phyloP scores from a whole-genome alignment of 2,329 filamentous ascomycete genomes.

The Ascochyta clinopodiicola region DNA sequence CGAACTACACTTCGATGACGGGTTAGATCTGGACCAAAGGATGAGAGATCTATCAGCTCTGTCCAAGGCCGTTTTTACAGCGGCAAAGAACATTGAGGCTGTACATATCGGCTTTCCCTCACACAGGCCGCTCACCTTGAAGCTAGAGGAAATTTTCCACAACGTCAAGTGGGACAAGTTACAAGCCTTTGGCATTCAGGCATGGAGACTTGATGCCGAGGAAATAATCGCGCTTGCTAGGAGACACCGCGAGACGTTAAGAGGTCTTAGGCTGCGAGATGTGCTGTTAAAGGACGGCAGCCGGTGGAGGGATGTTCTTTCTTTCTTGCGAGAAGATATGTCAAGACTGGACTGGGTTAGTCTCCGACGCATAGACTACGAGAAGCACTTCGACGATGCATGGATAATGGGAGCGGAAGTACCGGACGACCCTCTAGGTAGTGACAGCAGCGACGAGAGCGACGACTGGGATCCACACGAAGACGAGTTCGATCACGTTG shows the following conservation, averaged over 20 bases:
- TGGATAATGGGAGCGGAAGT: conserved; percentile 56
- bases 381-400: conserved; percentile 59
- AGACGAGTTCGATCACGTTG: conserved; percentile 35
- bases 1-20: conserved; percentile 69
- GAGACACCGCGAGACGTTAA: conserved; percentile 63
- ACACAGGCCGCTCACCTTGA: conserved; percentile 62
- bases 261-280: conserved; percentile 65
- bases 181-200: conserved; percentile 68
- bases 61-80: conserved; percentile 64
- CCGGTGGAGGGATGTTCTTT: conserved; percentile 67
- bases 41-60: conserved; percentile 64
- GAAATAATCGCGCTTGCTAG: conserved; percentile 66
- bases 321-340: conserved; percentile 63
- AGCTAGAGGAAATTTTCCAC: conserved; percentile 68
- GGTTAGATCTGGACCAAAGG: conserved; percentile 61
- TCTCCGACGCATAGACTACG: conserved; percentile 67
- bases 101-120: conserved; percentile 70
- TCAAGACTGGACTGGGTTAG: conserved; percentile 66
- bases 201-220: conserved; percentile 65
- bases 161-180: conserved; percentile 66
- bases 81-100: conserved; percentile 66
- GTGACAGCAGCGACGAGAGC: conserved; percentile 52
- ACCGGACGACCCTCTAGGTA: conserved; percentile 54
- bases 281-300: conserved; percentile 67
- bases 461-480: conserved; percentile 46